A percentile compares a stretch with the other conserved stretches of the same genome.
phyloP scores from a whole-genome alignment of 208 protist species.

The Acanthamoeba sp. region DNA sequence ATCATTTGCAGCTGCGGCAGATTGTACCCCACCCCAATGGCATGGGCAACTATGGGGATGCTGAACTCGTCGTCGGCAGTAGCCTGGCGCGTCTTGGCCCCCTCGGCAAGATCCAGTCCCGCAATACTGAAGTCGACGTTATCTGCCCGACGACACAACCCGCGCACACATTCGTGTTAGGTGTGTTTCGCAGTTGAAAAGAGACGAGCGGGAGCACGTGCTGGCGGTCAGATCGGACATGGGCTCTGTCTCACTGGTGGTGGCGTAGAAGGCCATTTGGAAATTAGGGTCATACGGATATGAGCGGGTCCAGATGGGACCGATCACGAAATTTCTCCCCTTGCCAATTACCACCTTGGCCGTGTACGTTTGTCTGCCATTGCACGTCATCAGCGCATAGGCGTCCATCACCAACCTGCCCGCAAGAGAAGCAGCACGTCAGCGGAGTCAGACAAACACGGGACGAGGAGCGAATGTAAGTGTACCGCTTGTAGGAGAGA shows the following conservation, averaged over 20 bases:
- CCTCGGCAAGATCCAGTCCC: background rate
- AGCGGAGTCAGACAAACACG: background rate
- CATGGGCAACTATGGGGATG: background rate
- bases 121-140: background rate
- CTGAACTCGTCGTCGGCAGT: background rate
- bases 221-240: background rate
- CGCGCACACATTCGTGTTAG: background rate
- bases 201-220: too few relatives aligned
- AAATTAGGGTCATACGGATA: background rate
- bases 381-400: background rate
- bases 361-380: background rate
- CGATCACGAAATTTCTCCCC: background rate
- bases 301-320: background rate
- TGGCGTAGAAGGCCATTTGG: background rate
- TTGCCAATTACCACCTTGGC: background rate
- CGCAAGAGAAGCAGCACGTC: background rate
- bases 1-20: background rate
- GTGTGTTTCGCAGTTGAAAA: background rate
- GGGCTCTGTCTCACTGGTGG: too few relatives aligned
- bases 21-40: background rate
- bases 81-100: background rate
- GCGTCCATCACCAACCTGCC: constrained; percentile 24
- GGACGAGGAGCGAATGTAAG: background rate
- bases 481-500: background rate
- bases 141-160: background rate